Percentiles rank a stretch among this genome's conserved stretches.
Evolutionary conservation across 108 stramenopile species (phyloP).

Genomic region (Aureococcus anophagefferens): DNA sequence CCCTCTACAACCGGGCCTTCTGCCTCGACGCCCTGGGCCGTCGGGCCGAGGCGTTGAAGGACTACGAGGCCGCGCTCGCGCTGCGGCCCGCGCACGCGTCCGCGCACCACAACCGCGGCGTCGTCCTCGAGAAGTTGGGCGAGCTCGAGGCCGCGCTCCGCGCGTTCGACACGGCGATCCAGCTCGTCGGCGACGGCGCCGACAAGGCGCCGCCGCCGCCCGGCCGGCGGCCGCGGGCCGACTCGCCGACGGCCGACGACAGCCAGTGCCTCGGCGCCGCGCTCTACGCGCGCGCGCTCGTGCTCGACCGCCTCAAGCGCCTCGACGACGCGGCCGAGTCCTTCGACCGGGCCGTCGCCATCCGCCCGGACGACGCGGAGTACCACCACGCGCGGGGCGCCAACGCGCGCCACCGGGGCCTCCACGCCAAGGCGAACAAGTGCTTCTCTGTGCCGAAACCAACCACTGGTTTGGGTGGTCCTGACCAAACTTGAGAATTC

Average conservation of each 20-base stretch:
- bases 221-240: too few species aligned
- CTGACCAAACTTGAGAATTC: too few species aligned
- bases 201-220: too few species aligned
- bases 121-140: conserved; percentile 9
- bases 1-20: conserved; percentile 18
- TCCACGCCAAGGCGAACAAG: background rate
- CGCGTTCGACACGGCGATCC: conserved; percentile 6
- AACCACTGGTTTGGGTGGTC: too few species aligned
- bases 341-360: too few species aligned
- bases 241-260: too few species aligned
- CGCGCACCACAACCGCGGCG: conserved; percentile 1
- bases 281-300: too few species aligned
- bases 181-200: background rate
- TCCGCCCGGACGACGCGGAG: too few species aligned
- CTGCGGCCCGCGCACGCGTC: background rate
- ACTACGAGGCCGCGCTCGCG: conserved; percentile 8
- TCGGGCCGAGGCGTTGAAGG: conserved; percentile 6
- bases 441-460: conserved; percentile 1
- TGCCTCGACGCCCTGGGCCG: conserved; percentile 8
- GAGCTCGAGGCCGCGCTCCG: conserved; percentile 10
- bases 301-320: too few species aligned
- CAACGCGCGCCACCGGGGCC: background rate
- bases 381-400: too few species aligned
- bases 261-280: too few species aligned
- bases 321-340: too few species aligned